Conservation (phyloP, 1,284 basidiomycete genomes). For the Xerocomus cyaneibrunnescens region DNA sequence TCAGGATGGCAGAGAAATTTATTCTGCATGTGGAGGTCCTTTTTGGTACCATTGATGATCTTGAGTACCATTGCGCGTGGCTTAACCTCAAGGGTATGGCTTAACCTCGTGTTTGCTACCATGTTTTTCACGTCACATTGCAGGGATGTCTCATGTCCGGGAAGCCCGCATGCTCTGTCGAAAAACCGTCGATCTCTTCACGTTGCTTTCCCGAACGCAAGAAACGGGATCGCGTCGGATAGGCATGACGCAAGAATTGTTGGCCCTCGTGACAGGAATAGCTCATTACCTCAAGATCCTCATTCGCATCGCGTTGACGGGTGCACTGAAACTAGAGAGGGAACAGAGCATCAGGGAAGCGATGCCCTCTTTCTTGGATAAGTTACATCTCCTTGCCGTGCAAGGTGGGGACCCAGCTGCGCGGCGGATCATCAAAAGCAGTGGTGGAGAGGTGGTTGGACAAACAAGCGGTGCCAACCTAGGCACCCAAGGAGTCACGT, state of each 20-base stretch:
- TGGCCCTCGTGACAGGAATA: constrained; percentile 96
- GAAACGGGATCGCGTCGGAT: constrained; percentile 86
- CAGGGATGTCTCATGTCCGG: constrained; percentile 96
- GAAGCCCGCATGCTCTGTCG: constrained; percentile 99
- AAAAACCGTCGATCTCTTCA: constrained; percentile 99
- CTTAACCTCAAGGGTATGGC: constrained; percentile 80
- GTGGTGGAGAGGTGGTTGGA: constrained; percentile 59
- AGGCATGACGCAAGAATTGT: constrained; percentile 96
- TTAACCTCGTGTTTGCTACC: constrained; percentile 7
- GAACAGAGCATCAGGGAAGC: constrained; percentile 83
- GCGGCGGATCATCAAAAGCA: constrained; percentile 63
- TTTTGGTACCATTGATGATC: constrained; percentile 96
- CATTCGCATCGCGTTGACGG: constrained; percentile 96
- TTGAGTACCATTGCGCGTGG: constrained; percentile 87
- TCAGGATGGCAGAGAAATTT: constrained; percentile 98
- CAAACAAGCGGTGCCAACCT: constrained; percentile 49
- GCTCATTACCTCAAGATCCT: constrained; percentile 99
- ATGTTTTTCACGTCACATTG: constrained; percentile 17
- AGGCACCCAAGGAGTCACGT: constrained; percentile 79
- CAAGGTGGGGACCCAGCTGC: constrained; percentile 84
- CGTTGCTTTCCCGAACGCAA: constrained; percentile 94
- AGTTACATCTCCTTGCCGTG: constrained; percentile 87
- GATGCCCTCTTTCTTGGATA: constrained; percentile 88
- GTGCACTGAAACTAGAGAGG: constrained; percentile 92
- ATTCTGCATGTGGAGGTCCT: constrained; percentile 98